Percentiles rank a stretch among this genome's conserved stretches.
phyloP scores from a whole-genome alignment of 441 rosid genomes.

The Biscutella laevigata region DNA sequence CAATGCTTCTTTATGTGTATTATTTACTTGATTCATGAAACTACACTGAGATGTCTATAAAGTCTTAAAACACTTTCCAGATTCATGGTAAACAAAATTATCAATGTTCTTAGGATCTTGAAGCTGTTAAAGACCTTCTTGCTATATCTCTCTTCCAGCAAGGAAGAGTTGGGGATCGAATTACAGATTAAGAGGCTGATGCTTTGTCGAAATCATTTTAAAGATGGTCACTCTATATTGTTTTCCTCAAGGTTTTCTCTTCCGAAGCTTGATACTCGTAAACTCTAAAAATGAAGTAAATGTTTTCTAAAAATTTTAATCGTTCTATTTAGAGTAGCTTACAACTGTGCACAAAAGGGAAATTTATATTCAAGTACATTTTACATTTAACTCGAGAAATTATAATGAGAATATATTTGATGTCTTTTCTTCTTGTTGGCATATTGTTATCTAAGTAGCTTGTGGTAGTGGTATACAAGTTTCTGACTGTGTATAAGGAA shows the following conservation, averaged over 20 bases:
- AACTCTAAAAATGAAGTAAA: neutral
- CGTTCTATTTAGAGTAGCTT: neutral
- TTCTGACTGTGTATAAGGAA: neutral
- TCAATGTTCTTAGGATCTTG: neutral
- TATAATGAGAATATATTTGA: neutral
- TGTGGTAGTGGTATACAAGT: neutral
- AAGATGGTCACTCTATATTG: neutral
- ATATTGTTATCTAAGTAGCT: neutral
- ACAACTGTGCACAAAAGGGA: neutral
- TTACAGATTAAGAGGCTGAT: neutral
- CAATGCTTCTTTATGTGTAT: neutral
- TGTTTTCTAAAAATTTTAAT: neutral
- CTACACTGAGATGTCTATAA: neutral
- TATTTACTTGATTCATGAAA: neutral
- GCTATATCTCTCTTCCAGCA: neutral
- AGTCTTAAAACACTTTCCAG: neutral
- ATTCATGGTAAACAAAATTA: neutral
- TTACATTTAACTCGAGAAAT: neutral
- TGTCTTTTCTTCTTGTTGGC: neutral
- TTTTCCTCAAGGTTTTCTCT: neutral
- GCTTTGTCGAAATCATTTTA: neutral
- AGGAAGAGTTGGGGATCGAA: neutral
- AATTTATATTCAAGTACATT: neutral
- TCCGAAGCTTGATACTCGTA: slow-evolving; percentile 4
- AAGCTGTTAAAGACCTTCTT: slow-evolving; percentile 1